A percentile compares a stretch with the other conserved stretches of the same genome.
Conservation (phyloP, 345 rosid genomes). For the Theobroma cacao region DNA sequence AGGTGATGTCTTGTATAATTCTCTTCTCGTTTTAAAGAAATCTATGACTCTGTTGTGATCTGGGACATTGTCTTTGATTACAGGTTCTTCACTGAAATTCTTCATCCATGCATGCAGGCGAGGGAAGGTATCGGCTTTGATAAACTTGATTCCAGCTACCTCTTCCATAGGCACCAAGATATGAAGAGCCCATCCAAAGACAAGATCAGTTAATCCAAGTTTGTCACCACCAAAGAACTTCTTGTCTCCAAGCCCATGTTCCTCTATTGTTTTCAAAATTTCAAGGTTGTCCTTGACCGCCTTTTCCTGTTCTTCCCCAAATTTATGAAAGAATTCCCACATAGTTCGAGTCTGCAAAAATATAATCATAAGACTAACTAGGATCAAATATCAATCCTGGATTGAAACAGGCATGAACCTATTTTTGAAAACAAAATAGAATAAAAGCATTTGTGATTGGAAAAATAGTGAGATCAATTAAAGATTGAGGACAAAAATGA, state of each 20-base stretch:
- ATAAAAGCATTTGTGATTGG: background rate
- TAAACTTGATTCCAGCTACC: background rate
- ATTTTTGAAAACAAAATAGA: background rate
- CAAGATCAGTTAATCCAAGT: slow-evolving; percentile 10
- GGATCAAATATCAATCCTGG: no score
- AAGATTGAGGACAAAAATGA: background rate
- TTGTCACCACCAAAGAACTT: slow-evolving; percentile 13
- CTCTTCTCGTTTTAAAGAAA: background rate
- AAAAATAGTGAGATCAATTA: background rate
- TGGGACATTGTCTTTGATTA: slow-evolving; percentile 16
- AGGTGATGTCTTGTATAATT: background rate
- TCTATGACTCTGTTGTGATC: background rate
- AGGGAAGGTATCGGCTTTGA: slow-evolving; percentile 14
- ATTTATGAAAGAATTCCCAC: background rate
- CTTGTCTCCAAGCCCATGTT: slow-evolving; percentile 4
- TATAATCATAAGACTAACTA: background rate
- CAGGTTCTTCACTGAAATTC: no score
- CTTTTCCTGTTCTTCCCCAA: background rate
- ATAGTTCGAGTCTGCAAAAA: background rate
- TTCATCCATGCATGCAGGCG: slow-evolving; percentile 6
- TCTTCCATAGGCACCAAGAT: slow-evolving; percentile 6
- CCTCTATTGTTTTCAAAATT: no score
- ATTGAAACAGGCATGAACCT: background rate
- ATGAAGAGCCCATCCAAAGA: slow-evolving; percentile 2
- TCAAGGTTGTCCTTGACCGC: background rate